phyloP scores from a whole-genome alignment of 306 rosid species.

The Hippophae gyantsensis region DNA sequence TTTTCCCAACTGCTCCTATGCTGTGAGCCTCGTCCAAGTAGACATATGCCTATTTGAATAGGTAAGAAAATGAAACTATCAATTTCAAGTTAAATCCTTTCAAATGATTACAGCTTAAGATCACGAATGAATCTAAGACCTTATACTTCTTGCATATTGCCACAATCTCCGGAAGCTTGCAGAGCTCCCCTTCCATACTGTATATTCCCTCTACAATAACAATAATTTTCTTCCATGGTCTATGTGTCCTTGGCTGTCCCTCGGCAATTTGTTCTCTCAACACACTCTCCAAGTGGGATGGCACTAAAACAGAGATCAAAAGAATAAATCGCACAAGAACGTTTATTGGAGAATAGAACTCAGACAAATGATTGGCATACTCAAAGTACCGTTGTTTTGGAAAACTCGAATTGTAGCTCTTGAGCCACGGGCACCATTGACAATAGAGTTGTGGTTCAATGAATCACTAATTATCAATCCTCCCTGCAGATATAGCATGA shows the following conservation, averaged over 20 bases:
- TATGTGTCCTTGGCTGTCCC: constrained; percentile 86
- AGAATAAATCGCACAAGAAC: neutral
- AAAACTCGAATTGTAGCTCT: constrained; percentile 88
- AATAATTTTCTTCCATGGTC: constrained; percentile 91
- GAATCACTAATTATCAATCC: constrained; percentile 86
- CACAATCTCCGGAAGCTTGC: constrained; percentile 87
- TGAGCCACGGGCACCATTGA: constrained; percentile 91
- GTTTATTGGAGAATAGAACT: neutral
- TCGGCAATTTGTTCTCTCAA: constrained; percentile 89
- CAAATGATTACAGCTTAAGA: neutral
- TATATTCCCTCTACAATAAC: constrained; percentile 91
- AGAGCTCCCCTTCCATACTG: constrained; percentile 96
- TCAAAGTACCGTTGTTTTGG: constrained; percentile 57
- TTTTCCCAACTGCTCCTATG: constrained; percentile 84
- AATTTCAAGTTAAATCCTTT: neutral
- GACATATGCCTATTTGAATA: constrained; percentile 40
- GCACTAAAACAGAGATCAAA: constrained; percentile 35
- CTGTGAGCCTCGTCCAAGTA: constrained; percentile 90
- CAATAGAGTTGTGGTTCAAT: constrained; percentile 79
- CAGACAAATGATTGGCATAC: neutral
- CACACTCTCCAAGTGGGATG: constrained; percentile 75
- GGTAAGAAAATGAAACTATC: neutral
- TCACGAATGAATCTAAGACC: constrained; percentile 23
- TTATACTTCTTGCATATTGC: constrained; percentile 80
- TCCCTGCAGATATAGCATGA: constrained; percentile 37